phyloP scores from a whole-genome alignment of 1,284 basidiomycete genomes.

The Cystobasidium sp. region DNA sequence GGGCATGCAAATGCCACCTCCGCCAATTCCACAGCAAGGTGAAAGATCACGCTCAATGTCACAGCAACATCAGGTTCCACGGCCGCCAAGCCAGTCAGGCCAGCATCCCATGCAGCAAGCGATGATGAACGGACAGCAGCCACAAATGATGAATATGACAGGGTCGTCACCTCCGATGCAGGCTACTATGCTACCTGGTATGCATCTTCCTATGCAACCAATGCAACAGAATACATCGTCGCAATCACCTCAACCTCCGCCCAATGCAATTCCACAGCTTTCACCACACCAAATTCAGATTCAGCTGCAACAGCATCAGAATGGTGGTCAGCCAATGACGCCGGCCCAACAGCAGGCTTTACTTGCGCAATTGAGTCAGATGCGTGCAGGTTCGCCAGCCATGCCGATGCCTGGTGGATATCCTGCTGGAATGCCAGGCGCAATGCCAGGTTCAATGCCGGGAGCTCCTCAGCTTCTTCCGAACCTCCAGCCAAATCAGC shows the following conservation, averaged over 20 bases:
- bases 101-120: conserved; percentile 14
- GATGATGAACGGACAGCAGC: conserved; percentile 11
- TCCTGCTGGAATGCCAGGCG: conserved; percentile 19
- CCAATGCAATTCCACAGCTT: conserved; percentile 16
- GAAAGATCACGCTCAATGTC: conserved; percentile 12
- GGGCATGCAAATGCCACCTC: conserved; percentile 20
- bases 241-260: conserved; percentile 37
- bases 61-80: conserved; percentile 11
- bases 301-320: conserved; percentile 34
- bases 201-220: conserved; percentile 29
- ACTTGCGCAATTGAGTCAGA: conserved; percentile 34
- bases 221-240: conserved; percentile 26
- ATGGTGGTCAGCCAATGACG: conserved; percentile 19
- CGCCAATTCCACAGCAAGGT: conserved; percentile 5
- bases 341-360: conserved; percentile 43
- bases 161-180: conserved; percentile 36
- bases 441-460: conserved; percentile 3
- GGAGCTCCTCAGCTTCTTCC: conserved; percentile 6
- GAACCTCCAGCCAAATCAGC: conserved; percentile 30
- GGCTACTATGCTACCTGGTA: conserved; percentile 14
- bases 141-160: conserved; percentile 23
- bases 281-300: conserved; percentile 37
- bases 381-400: conserved; percentile 29
- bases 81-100: conserved; percentile 34
- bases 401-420: conserved; percentile 40